Percentiles rank a stretch among this genome's conserved stretches.
phyloP scores from a whole-genome alignment of 768 basidiomycete genomes.

The Suillus tomentosus region DNA sequence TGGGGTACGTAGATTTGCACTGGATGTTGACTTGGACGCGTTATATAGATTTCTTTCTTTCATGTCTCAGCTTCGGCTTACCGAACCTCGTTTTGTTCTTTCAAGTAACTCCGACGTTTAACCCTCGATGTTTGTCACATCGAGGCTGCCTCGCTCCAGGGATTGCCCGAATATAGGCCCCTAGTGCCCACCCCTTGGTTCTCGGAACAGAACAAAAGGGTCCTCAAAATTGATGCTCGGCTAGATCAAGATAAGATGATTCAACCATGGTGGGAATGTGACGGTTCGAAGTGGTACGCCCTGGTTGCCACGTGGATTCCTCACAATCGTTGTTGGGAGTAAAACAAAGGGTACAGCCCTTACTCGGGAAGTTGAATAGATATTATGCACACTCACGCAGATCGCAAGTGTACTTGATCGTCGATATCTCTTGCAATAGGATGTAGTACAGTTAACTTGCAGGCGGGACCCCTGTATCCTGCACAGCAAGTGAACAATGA shows the following conservation, averaged over 20 bases:
- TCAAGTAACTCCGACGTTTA: slow-evolving; percentile 39
- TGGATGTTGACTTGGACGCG: not conserved
- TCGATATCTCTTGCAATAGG: not conserved
- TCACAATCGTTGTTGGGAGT: not conserved
- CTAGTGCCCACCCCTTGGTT: slow-evolving; percentile 22
- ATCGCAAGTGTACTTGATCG: not conserved
- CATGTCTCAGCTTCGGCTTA: slow-evolving; percentile 41
- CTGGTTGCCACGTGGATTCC: slow-evolving; percentile 22
- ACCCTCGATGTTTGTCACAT: slow-evolving; percentile 38
- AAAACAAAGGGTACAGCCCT: slow-evolving; percentile 6
- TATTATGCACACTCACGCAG: not conserved
- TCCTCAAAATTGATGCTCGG: slow-evolving; percentile 4
- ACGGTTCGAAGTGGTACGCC: slow-evolving; percentile 25
- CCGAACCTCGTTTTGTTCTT: slow-evolving; percentile 44
- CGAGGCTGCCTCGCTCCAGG: slow-evolving; percentile 38
- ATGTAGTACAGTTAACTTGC: not conserved
- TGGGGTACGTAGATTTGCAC: slow-evolving; percentile 5
- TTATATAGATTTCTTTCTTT: slow-evolving; percentile 42
- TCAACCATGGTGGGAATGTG: slow-evolving; percentile 32
- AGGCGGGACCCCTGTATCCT: not conserved
- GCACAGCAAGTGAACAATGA: not conserved
- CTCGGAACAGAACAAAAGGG: slow-evolving; percentile 17
- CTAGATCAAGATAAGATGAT: slow-evolving; percentile 14
- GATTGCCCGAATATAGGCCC: slow-evolving; percentile 20
- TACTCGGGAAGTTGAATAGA: not conserved